Conservation (phyloP, 1,139 yeast genomes). For the Pneumocystis carinii region DNA sequence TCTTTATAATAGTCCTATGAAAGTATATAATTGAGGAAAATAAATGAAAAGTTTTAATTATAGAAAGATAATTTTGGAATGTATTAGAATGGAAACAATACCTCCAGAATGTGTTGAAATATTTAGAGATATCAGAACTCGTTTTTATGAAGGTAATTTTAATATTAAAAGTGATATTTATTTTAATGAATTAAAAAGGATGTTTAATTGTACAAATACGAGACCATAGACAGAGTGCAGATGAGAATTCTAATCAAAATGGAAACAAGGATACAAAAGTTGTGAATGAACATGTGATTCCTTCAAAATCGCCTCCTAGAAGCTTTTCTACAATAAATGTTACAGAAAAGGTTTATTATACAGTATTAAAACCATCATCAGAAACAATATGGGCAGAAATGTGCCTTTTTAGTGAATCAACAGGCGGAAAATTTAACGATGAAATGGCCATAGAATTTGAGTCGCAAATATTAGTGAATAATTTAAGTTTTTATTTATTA, state of each 20-base stretch:
- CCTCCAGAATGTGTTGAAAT: slow-evolving; percentile 13
- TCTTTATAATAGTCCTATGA: slow-evolving; percentile 11
- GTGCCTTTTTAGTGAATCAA: slow-evolving; percentile 9
- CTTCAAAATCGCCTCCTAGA: not conserved
- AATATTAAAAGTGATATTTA: not conserved
- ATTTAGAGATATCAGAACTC: slow-evolving; percentile 9
- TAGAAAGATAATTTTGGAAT: slow-evolving; percentile 9
- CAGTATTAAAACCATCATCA: slow-evolving; percentile 12
- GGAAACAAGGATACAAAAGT: not conserved
- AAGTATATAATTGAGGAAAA: not conserved
- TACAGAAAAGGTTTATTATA: slow-evolving; percentile 7
- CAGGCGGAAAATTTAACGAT: slow-evolving; percentile 9
- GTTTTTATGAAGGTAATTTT: slow-evolving; percentile 10
- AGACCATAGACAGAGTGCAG: slow-evolving; percentile 4
- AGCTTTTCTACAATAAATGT: slow-evolving; percentile 4
- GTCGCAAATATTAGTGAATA: slow-evolving; percentile 6
- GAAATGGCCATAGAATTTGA: slow-evolving; percentile 10
- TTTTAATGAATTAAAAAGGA: not conserved
- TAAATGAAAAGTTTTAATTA: not conserved
- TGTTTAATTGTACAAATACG: slow-evolving; percentile 9
- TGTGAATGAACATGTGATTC: not conserved
- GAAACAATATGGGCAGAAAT: slow-evolving; percentile 13
- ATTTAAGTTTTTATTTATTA: not conserved
- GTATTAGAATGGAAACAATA: slow-evolving; percentile 11
- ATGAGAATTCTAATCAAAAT: not conserved